Conservation (phyloP, 306 rosid genomes). For the Rubus idaeus region DNA sequence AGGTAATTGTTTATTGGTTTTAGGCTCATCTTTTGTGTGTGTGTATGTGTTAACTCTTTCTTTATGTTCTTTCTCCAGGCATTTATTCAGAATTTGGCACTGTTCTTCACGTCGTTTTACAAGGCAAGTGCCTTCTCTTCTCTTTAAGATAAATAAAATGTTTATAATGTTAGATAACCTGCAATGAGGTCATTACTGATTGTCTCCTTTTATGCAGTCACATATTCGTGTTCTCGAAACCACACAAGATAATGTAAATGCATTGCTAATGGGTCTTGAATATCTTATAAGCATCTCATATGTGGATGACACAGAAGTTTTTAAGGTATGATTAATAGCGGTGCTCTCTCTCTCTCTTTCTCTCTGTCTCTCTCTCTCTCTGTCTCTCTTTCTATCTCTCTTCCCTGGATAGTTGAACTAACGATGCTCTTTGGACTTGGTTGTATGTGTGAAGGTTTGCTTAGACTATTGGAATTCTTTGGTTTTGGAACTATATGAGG, state of each 20-base stretch:
- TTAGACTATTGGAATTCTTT: slow-evolving; percentile 95
- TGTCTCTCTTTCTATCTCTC: no score
- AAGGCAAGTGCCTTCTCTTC: slow-evolving; percentile 49
- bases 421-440: slow-evolving; percentile 2
- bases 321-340: slow-evolving; percentile 55
- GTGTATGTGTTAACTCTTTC: neutral
- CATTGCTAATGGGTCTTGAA: slow-evolving; percentile 86
- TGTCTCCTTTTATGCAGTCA: slow-evolving; percentile 40
- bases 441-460: slow-evolving; percentile 65
- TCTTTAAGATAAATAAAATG: neutral
- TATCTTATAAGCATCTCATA: slow-evolving; percentile 91
- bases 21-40: neutral
- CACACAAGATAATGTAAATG: slow-evolving; percentile 69
- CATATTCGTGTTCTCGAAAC: slow-evolving; percentile 82
- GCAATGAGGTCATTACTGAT: neutral
- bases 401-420: neutral
- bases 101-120: slow-evolving; percentile 88
- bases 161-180: neutral
- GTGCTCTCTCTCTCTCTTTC: neutral
- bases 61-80: slow-evolving; percentile 47
- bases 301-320: slow-evolving; percentile 95
- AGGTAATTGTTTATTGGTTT: slow-evolving; percentile 42
- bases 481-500: slow-evolving; percentile 70
- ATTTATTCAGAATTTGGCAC: slow-evolving; percentile 90
- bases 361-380: neutral